Evolutionary conservation across 306 rosid genomes (phyloP).

Genomic region (Mimosa pudica): DNA sequence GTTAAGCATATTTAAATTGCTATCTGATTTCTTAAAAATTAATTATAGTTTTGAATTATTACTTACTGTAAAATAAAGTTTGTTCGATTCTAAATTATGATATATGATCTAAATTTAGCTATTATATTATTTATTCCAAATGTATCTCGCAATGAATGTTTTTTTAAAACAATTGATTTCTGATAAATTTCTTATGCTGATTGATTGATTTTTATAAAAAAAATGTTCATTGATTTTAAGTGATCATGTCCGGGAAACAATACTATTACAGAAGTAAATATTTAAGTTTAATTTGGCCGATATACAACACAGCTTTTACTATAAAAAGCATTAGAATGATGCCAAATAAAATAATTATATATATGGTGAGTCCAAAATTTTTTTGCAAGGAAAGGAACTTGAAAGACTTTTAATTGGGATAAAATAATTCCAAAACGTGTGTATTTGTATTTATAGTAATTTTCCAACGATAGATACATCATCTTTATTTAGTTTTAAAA

Average conservation of each 20-base stretch:
- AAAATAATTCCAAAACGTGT: background rate
- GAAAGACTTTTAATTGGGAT: background rate
- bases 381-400: background rate
- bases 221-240: background rate
- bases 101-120: background rate
- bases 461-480: background rate
- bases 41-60: background rate
- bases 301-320: background rate
- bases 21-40: background rate
- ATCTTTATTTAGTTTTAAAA: background rate
- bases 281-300: background rate
- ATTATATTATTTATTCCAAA: background rate
- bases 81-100: background rate
- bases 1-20: background rate
- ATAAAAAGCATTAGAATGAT: background rate
- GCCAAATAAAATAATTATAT: background rate
- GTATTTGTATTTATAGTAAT: too few relatives aligned
- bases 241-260: background rate
- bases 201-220: background rate
- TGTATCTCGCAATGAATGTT: background rate
- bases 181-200: background rate
- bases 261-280: background rate
- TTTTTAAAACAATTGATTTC: background rate
- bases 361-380: background rate
- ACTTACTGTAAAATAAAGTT: background rate